Evolutionary conservation across 805 yeast genomes (phyloP), one percentile per base, ranked within the genome.

Genomic region (Candida maesae): DNA sequence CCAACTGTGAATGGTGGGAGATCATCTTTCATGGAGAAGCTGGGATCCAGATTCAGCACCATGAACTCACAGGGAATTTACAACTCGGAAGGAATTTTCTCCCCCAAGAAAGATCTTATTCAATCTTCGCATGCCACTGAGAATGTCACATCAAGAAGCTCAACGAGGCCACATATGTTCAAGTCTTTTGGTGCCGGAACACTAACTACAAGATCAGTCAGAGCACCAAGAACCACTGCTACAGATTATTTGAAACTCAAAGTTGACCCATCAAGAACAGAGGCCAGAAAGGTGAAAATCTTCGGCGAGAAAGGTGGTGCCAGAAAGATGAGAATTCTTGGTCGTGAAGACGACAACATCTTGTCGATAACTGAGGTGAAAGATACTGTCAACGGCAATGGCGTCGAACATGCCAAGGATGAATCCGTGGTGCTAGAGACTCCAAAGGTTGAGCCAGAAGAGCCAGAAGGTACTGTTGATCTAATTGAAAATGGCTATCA

Each of bases 241-340:
- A 49, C 52, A 14, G 58, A 53, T 13, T 53, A 42, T 17, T 33
- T 57, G 34, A 67, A 59, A 44, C 43, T 70, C 36, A 64, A 64
- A 30, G 66, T 70, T 14, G 73, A 70, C 40, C 63, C 71, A 13
- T 50, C 53, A 4, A 63, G 73, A 49, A 66, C 69, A 30, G 72
- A 70, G 7, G 70, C 73, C 0, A 68, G 70, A 47, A 66, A 67
- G 47, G 35, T 65, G 31, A 68, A 64, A 45, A 50, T 70, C 4
- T 55, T 67, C 42, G 60, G 60, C 29, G 47, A 50, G 27, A 30
- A 49, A 25, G 59, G 60, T 10, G 55, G 54, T 23, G 58, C 56
- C 13, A 44, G 47, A 26, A 58, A 55, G 33, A 49, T 57, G 11
- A 52, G 57, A 43, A 51, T 52, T n/a, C 34, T 57, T 33, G 60